Evolutionary conservation across 495 filamentous ascomycete genomes (phyloP).

Genomic region (Aspergillus nanangensis): DNA sequence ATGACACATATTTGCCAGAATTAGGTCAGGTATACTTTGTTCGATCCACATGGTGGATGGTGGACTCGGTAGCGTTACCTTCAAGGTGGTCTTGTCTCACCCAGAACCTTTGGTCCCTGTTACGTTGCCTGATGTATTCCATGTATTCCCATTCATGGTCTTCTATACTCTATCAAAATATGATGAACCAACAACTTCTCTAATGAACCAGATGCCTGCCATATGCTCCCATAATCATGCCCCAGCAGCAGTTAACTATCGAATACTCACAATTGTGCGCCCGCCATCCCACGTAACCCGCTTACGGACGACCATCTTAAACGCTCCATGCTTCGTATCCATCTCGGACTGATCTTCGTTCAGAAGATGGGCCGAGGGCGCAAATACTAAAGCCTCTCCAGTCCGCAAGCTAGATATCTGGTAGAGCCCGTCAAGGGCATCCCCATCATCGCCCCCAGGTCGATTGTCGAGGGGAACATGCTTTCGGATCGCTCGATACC

Average conservation of each 20-base stretch:
- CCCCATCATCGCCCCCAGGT: slow-evolving; percentile 9
- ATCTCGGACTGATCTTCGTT: slow-evolving; percentile 6
- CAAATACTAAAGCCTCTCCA: slow-evolving; percentile 65
- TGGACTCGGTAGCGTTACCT: too few relatives aligned
- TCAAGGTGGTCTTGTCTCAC: too few relatives aligned
- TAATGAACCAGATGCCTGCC: too few relatives aligned
- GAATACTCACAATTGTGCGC: slow-evolving; percentile 18
- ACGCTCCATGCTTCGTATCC: slow-evolving; percentile 13
- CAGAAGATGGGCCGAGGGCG: slow-evolving; percentile 52
- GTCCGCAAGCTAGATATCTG: slow-evolving; percentile 51
- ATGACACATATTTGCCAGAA: too few relatives aligned
- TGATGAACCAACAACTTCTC: too few relatives aligned
- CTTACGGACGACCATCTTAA: slow-evolving; percentile 20
- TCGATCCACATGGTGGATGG: too few relatives aligned
- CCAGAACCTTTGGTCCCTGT: too few relatives aligned
- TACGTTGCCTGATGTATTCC: too few relatives aligned
- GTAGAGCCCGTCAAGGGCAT: slow-evolving; percentile 40
- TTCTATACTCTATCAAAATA: too few relatives aligned
- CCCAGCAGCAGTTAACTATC: background rate
- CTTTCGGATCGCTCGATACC: slow-evolving; percentile 53
- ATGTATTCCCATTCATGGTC: too few relatives aligned
- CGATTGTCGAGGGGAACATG: slow-evolving; percentile 44
- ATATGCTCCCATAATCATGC: too few relatives aligned
- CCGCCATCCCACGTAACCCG: slow-evolving; percentile 26
- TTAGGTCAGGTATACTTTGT: too few relatives aligned